phyloP scores from a whole-genome alignment of 371 early-diverging fungal genomes.

The Spiromyces aspiralis region DNA sequence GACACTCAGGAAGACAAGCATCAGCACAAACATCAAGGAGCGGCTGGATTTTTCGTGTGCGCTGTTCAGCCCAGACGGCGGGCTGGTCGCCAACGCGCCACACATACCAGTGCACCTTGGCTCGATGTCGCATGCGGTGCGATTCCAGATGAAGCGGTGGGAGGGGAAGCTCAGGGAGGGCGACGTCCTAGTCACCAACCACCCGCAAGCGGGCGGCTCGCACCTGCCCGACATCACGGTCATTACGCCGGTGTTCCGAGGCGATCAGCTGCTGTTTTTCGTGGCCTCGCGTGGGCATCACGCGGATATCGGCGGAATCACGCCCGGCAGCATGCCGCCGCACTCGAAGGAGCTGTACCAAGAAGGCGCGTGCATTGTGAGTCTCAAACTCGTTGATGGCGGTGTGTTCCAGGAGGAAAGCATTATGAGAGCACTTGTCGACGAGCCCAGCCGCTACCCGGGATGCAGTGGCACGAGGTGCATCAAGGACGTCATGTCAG shows the following conservation, averaged over 20 bases:
- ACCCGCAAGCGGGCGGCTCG: conserved; percentile 92
- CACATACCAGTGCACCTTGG: conserved; percentile 95
- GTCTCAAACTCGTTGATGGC: conserved; percentile 67
- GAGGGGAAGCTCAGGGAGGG: conserved; percentile 43
- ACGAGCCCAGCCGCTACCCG: conserved; percentile 67
- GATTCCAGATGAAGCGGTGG: conserved; percentile 66
- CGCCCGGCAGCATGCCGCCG: conserved; percentile 56
- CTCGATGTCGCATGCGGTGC: conserved; percentile 82
- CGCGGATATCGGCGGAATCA: conserved; percentile 88
- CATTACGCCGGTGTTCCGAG: conserved; percentile 89
- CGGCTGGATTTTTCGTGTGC: conserved; percentile 94
- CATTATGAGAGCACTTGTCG: conserved; percentile 46
- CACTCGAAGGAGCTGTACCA: conserved; percentile 75
- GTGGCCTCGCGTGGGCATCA: conserved; percentile 94
- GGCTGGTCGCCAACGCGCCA: conserved; percentile 81
- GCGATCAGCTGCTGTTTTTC: conserved; percentile 71
- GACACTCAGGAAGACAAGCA: conserved; percentile 83
- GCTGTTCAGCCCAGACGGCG: conserved; percentile 85
- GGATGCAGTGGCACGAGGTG: conserved; percentile 79
- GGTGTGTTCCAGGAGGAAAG: conserved; percentile 68
- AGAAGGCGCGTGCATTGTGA: conserved; percentile 85
- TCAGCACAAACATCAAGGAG: conserved; percentile 95
- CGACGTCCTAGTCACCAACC: conserved; percentile 89
- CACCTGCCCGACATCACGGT: conserved; percentile 93
- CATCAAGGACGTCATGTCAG: conserved; percentile 76